These are phyloP conservation scores for Pseudogymnoascus destructans DNA, from an alignment of 2,329 filamentous ascomycete species.

Conservation along the genomic window DNA sequence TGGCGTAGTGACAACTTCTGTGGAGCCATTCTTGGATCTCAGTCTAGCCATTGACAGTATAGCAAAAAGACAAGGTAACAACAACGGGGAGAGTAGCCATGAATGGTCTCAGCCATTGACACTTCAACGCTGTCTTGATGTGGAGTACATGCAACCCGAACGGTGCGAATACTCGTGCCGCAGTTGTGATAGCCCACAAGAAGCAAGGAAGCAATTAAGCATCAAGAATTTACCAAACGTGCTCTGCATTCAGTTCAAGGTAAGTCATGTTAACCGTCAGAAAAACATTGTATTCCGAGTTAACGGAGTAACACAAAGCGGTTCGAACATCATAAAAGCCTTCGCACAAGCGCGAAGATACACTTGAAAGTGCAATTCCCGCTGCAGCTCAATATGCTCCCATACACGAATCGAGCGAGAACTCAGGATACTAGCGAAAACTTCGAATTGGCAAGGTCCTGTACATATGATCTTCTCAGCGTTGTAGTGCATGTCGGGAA, in stretches of 20 bases:
- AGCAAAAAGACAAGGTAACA: constrained; percentile 28
- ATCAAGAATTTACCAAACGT: constrained; percentile 81
- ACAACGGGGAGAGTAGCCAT: constrained; percentile 32
- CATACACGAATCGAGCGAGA: constrained; percentile 63
- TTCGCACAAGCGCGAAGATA: constrained; percentile 70
- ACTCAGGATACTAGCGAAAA: constrained; percentile 36
- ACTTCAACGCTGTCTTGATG: constrained; percentile 61
- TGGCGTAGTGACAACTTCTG: constrained; percentile 64
- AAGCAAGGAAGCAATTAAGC: constrained; percentile 70
- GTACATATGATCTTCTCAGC: constrained; percentile 74
- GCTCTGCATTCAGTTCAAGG: constrained; percentile 85
- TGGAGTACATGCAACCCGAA: constrained; percentile 77
- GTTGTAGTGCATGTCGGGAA: constrained; percentile 90
- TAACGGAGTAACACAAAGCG: constrained; percentile 29
- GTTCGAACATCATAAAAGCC: constrained; percentile 61
- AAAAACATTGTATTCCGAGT: neutral
- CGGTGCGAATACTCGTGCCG: constrained; percentile 82
- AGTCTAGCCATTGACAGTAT: constrained; percentile 72
- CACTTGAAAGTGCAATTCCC: constrained; percentile 79
- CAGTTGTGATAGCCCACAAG: constrained; percentile 62
- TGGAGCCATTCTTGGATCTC: constrained; percentile 84
- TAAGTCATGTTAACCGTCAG: constrained; percentile 28
- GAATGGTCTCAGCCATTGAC: constrained; percentile 35
- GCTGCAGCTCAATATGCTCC: constrained; percentile 74
- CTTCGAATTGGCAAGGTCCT: constrained; percentile 47